Conservation (phyloP, 768 basidiomycete species). For the Boletus eberwhitei region DNA sequence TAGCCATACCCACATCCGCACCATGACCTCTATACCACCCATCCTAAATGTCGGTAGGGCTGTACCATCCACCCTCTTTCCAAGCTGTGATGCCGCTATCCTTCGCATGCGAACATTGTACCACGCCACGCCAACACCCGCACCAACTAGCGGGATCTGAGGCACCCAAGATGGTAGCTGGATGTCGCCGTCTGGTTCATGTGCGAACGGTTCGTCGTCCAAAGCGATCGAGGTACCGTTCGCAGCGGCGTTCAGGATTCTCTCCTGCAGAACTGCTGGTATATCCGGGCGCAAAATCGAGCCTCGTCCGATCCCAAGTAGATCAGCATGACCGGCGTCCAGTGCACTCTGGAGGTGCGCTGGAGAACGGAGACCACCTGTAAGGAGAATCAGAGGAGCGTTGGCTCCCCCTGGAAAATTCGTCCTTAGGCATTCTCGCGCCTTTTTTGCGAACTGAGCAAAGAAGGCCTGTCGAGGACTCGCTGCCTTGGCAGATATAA, state of each 20-base stretch:
- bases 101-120: conserved; percentile 57
- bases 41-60: conserved; percentile 25
- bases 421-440: conserved; percentile 43
- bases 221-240: conserved; percentile 13
- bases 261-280: conserved; percentile 39
- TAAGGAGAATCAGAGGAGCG: conserved; percentile 68
- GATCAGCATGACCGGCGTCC: conserved; percentile 54
- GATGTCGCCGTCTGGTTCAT: conserved; percentile 34
- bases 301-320: conserved; percentile 73
- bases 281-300: conserved; percentile 62
- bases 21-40: conserved; percentile 36
- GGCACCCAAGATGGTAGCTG: conserved; percentile 32
- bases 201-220: conserved; percentile 35
- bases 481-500: conserved; percentile 31
- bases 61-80: background rate
- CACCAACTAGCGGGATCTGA: conserved; percentile 61
- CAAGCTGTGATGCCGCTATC: conserved; percentile 35
- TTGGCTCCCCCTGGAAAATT: conserved; percentile 21
- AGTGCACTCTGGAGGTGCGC: conserved; percentile 54
- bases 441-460: conserved; percentile 58
- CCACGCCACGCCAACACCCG: conserved; percentile 63
- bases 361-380: conserved; percentile 72
- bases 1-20: conserved; percentile 50
- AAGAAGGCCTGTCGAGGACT: conserved; percentile 69
- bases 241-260: conserved; percentile 1